Base-by-base conservation (phyloP, 106 monocot species). In the Dendrobium nobile region DNA sequence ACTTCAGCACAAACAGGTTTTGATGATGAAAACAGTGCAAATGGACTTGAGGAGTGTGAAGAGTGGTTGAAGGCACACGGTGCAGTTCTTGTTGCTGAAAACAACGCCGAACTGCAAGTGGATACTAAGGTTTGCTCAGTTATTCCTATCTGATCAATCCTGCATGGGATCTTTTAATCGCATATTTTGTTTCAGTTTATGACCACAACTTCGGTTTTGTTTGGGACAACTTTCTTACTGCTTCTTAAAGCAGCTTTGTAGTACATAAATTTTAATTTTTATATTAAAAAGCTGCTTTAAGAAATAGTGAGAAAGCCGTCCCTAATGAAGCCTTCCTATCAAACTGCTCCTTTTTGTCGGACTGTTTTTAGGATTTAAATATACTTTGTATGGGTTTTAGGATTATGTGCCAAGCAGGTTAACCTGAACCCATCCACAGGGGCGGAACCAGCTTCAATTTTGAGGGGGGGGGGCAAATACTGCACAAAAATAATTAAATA, bases 41-140 rank as follows among this genome's bases (percentile, higher is more conserved):
- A 80, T 79, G 80, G 84, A 56, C 59, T 77, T n/a, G 92, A 91
- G n/a, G 94, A 95, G 47, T 98, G 94, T 67, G 94, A 91, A 41
- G 90, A 92, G 61, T 98, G 97, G 97, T 85, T 98, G 77, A 89
- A 84, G 78, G 87, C 91, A 13, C 97, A 98, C 86, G 97, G 97
- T 77, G 94, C 94, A 51, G 75, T 84, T 85, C 79, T 98, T 75
- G 83, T 31, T 27, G 72, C 72, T 17, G 91, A 92, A 26, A 81
- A 67, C 79, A 87, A 68, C 75, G 88, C 91, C 73, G 94, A 97
- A 47, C 19, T 81, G 61, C 94, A 89, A 47, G 28, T 98, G 47
- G 97, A 98, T 33, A 56, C 92, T 2, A 98, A 98, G 94, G 97
- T 94, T 88, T 40, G 55, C 74, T 9, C 1, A 24, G 59, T 24